phyloP scores from a whole-genome alignment of 2,329 filamentous ascomycete species.

The Cordyceps javanica region DNA sequence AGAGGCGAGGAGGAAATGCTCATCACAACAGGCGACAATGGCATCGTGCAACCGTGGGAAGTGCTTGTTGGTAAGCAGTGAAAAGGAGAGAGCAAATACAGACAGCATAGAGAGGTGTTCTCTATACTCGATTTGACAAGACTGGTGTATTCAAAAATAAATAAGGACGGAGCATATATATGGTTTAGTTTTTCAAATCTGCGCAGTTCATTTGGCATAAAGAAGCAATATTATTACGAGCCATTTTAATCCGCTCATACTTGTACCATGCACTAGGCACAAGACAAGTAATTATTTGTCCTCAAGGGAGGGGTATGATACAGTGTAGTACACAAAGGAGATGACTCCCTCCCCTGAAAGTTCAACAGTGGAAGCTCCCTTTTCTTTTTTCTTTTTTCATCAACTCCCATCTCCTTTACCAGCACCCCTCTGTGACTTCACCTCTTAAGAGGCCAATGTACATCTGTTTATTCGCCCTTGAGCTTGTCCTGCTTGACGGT shows the following conservation, averaged over 20 bases:
- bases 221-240: slow-evolving; percentile 11
- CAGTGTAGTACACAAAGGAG: slow-evolving; percentile 26
- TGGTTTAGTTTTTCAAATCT: neutral
- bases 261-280: slow-evolving; percentile 18
- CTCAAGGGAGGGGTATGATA: slow-evolving; percentile 27
- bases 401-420: neutral
- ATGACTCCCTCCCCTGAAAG: slow-evolving; percentile 19
- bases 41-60: slow-evolving; percentile 77
- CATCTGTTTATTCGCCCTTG: slow-evolving; percentile 51
- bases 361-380: slow-evolving; percentile 11
- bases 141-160: neutral
- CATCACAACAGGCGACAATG: slow-evolving; percentile 88
- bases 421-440: neutral
- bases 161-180: neutral
- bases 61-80: slow-evolving; percentile 25
- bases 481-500: slow-evolving; percentile 62
- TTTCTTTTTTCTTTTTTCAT: neutral
- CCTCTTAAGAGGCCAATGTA: neutral
- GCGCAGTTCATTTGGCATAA: neutral
- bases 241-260: slow-evolving; percentile 15
- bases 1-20: slow-evolving; percentile 71
- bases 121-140: neutral
- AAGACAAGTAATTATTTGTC: slow-evolving; percentile 18
- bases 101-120: neutral
- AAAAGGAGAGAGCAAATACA: neutral